Evolutionary conservation across 106 monocot genomes (phyloP).

Genomic region (Gastrodia elata): DNA sequence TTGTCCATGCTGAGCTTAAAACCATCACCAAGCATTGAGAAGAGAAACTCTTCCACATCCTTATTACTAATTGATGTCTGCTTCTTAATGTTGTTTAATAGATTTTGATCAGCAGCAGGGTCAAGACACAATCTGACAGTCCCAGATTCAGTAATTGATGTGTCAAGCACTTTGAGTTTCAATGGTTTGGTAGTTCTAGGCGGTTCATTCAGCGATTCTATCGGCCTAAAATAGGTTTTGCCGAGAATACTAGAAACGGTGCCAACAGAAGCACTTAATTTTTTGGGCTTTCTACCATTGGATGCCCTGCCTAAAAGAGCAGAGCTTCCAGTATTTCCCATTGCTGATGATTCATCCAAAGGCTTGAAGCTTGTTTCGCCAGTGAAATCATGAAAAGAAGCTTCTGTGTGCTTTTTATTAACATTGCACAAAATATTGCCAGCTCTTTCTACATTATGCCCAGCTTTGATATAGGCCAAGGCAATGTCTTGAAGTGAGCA

Average conservation of each 20-base stretch:
- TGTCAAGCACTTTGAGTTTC: slow-evolving; percentile 24
- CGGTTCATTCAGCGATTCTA: slow-evolving; percentile 18
- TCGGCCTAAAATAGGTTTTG: slow-evolving; percentile 23
- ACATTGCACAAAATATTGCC: slow-evolving; percentile 48
- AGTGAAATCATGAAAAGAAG: slow-evolving; percentile 9
- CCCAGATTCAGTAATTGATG: slow-evolving; percentile 10
- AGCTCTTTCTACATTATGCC: slow-evolving; percentile 39
- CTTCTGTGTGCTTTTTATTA: slow-evolving; percentile 19
- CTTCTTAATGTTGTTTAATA: neutral
- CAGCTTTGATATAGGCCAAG: slow-evolving; percentile 49
- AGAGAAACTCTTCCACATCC: slow-evolving; percentile 62
- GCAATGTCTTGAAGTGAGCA: slow-evolving; percentile 77
- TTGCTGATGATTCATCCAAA: slow-evolving; percentile 8
- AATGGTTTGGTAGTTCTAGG: slow-evolving; percentile 27
- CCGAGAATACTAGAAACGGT: slow-evolving; percentile 55
- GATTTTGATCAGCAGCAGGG: neutral
- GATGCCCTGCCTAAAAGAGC: neutral
- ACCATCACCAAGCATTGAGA: slow-evolving; percentile 76
- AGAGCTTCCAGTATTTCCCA: slow-evolving; percentile 1
- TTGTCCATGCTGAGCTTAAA: slow-evolving; percentile 59
- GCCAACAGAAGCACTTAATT: slow-evolving; percentile 42
- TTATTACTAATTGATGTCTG: slow-evolving; percentile 14
- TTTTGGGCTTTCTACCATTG: slow-evolving; percentile 32
- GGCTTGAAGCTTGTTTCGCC: slow-evolving; percentile 1
- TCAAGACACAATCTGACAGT: neutral